Conservation (phyloP, 2,329 filamentous ascomycete genomes). For the Clonostachys byssicola region DNA sequence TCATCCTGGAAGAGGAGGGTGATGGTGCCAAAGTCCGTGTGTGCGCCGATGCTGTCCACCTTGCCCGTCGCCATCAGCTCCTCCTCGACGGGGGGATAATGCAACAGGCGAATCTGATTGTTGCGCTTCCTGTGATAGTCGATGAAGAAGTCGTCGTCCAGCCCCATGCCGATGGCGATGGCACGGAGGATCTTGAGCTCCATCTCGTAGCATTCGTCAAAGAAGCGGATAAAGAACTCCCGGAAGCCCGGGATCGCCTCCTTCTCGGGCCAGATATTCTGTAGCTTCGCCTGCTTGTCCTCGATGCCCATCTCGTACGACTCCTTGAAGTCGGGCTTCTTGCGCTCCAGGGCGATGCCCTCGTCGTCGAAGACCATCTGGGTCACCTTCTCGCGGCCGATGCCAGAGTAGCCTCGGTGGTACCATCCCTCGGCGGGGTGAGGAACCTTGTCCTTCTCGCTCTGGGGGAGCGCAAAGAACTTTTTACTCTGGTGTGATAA, state of each 20-base stretch:
- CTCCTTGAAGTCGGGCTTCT: slow-evolving; percentile 29
- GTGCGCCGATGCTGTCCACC: slow-evolving; percentile 1
- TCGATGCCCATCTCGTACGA: slow-evolving; percentile 27
- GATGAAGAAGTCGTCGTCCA: neutral
- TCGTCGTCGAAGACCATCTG: slow-evolving; percentile 21
- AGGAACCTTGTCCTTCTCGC: slow-evolving; percentile 19
- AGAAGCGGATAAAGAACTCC: slow-evolving; percentile 1
- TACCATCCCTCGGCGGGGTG: slow-evolving; percentile 19
- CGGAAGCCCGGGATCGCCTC: neutral
- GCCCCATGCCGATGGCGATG: slow-evolving; percentile 1
- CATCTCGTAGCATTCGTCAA: slow-evolving; percentile 1
- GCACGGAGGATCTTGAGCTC: slow-evolving; percentile 1
- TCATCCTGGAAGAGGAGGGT: slow-evolving; percentile 17
- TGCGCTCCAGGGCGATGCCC: slow-evolving; percentile 11
- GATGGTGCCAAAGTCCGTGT: slow-evolving; percentile 25
- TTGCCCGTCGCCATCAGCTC: neutral
- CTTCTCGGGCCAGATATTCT: neutral
- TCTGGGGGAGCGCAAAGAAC: slow-evolving; percentile 20
- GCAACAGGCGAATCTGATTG: neutral
- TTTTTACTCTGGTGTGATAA: slow-evolving; percentile 8
- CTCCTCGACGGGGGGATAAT: neutral
- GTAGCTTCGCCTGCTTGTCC: neutral
- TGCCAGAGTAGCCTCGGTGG: slow-evolving; percentile 24
- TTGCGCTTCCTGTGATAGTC: neutral
- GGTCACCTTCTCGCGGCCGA: slow-evolving; percentile 21